These are phyloP conservation scores for Aspergillus chevalieri DNA, from an alignment of 2,329 filamentous ascomycete genomes.

Conservation along the genomic window DNA sequence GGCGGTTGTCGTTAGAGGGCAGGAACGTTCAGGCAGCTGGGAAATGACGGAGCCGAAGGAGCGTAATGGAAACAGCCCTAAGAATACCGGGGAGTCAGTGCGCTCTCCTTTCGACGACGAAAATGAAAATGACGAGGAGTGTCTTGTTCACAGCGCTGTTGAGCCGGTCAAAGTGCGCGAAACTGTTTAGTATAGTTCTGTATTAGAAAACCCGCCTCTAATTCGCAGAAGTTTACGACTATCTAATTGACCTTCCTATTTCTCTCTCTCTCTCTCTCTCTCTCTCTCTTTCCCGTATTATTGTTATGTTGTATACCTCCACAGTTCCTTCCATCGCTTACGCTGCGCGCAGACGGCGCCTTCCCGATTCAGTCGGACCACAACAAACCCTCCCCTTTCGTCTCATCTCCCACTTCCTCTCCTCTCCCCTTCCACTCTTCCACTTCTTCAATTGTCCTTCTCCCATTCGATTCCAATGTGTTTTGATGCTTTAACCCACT, in stretches of 20 bases:
- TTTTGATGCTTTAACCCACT: constrained; percentile 1
- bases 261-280: background rate
- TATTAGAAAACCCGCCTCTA: background rate
- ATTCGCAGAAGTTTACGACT: background rate
- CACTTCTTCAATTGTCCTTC: constrained; percentile 3
- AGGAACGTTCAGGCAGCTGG: constrained; percentile 55
- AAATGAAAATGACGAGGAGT: constrained; percentile 37
- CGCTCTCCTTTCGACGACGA: constrained; percentile 42
- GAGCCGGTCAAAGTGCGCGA: constrained; percentile 44
- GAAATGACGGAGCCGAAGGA: constrained; percentile 42
- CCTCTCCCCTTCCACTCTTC: constrained; percentile 5
- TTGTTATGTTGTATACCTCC: background rate
- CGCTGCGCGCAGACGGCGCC: background rate
- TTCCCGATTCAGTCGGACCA: background rate
- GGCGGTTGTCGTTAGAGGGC: constrained; percentile 27
- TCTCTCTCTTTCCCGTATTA: background rate
- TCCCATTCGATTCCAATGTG: constrained; percentile 1
- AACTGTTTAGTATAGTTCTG: constrained; percentile 37
- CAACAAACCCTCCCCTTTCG: background rate
- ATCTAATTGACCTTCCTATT: background rate
- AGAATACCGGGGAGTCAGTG: constrained; percentile 6
- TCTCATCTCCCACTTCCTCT: background rate
- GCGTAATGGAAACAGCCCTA: constrained; percentile 12
- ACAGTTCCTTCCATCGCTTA: background rate
- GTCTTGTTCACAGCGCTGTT: constrained; percentile 30